Conservation (phyloP, 768 basidiomycete genomes). For the Russula compacta region DNA sequence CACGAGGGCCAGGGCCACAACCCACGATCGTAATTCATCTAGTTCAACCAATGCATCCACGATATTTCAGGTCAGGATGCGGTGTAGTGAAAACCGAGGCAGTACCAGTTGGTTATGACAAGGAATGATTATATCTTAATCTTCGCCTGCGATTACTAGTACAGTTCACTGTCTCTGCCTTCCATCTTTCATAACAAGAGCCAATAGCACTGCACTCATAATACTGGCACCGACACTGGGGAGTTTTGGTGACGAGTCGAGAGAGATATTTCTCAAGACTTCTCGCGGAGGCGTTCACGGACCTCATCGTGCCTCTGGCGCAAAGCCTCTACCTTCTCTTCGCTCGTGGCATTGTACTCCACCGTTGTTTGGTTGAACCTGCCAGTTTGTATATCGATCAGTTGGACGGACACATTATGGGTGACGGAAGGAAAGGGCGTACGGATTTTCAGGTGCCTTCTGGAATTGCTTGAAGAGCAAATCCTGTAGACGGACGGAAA, state of each 20-base stretch:
- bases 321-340: constrained; percentile 72
- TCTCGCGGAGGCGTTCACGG: constrained; percentile 51
- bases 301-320: constrained; percentile 56
- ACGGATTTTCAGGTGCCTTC: constrained; percentile 95
- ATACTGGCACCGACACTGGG: neutral
- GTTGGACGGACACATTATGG: neutral
- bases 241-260: neutral
- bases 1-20: no score
- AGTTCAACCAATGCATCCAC: neutral
- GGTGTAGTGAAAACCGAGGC: neutral
- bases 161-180: neutral
- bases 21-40: neutral
- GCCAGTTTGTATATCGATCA: neutral
- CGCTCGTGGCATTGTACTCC: constrained; percentile 80
- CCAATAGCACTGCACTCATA: neutral
- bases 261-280: neutral
- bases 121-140: neutral
- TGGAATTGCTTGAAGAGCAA: constrained; percentile 91
- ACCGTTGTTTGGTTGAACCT: constrained; percentile 82
- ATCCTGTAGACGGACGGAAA: constrained; percentile 40
- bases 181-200: neutral
- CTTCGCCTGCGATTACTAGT: neutral
- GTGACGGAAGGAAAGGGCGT: constrained; percentile 26
- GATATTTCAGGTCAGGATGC: neutral
- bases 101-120: neutral